phyloP scores from a whole-genome alignment of 1,284 basidiomycete genomes.

The Austroboletus novae-zelandiae region DNA sequence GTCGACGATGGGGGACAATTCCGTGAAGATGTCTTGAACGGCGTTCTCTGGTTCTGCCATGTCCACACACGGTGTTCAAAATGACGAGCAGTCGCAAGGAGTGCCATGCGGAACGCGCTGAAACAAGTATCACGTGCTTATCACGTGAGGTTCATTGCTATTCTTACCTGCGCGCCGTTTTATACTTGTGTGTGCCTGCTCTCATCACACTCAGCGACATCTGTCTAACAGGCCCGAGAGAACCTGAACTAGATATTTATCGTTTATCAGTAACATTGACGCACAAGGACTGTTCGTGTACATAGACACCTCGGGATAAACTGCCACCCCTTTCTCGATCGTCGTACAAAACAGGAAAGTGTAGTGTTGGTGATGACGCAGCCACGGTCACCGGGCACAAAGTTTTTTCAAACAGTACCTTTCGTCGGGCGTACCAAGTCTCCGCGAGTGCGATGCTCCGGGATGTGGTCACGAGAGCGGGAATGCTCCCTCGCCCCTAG shows the following conservation, averaged over 20 bases:
- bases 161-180: background rate
- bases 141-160: slow-evolving; percentile 13
- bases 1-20: slow-evolving; percentile 51
- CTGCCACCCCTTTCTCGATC: background rate
- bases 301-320: background rate
- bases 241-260: too few relatives aligned
- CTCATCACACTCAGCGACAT: too few relatives aligned
- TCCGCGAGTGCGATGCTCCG: too few relatives aligned
- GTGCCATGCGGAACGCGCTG: slow-evolving; percentile 10
- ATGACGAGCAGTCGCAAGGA: background rate
- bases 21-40: slow-evolving; percentile 28
- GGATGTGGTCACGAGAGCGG: too few relatives aligned
- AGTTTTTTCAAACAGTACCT: too few relatives aligned
- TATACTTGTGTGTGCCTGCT: too few relatives aligned
- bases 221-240: too few relatives aligned
- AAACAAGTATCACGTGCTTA: slow-evolving; percentile 22
- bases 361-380: background rate
- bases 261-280: too few relatives aligned
- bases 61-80: slow-evolving; percentile 2
- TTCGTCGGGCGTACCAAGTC: too few relatives aligned
- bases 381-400: too few relatives aligned
- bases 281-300: too few relatives aligned
- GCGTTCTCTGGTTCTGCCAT: slow-evolving; percentile 20
- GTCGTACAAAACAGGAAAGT: slow-evolving; percentile 4
- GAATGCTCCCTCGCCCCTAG: too few relatives aligned